These are phyloP conservation scores for Phascolomyces articulosus DNA, from an alignment of 371 early-diverging fungal genomes.

Conservation along the genomic window DNA sequence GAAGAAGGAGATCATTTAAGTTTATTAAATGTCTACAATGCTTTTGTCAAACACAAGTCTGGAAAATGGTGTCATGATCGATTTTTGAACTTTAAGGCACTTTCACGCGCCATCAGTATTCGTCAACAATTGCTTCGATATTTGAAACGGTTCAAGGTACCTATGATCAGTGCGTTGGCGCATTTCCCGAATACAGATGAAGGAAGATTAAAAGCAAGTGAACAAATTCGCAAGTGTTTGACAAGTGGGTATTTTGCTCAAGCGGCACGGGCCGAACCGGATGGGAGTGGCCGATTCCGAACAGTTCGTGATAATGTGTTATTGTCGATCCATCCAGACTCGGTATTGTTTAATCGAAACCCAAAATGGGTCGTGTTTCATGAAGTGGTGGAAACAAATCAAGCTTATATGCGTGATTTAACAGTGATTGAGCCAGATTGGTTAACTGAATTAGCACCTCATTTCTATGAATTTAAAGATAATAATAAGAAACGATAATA, in stretches of 20 bases:
- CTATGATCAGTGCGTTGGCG: constrained; percentile 43
- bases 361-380: constrained; percentile 83
- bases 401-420: constrained; percentile 75
- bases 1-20: constrained; percentile 87
- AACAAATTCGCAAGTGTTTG: constrained; percentile 70
- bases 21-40: constrained; percentile 79
- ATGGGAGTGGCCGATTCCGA: constrained; percentile 66
- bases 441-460: constrained; percentile 73
- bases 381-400: constrained; percentile 78
- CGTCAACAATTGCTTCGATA: constrained; percentile 74
- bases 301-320: constrained; percentile 65
- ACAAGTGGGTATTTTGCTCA: constrained; percentile 78
- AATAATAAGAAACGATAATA: background rate
- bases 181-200: constrained; percentile 29
- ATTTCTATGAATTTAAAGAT: constrained; percentile 53
- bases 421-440: constrained; percentile 73
- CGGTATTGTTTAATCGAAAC: constrained; percentile 73
- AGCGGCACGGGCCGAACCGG: constrained; percentile 66
- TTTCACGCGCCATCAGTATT: constrained; percentile 71
- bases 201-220: constrained; percentile 36
- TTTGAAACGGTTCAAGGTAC: constrained; percentile 57
- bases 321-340: constrained; percentile 74
- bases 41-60: constrained; percentile 68
- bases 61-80: constrained; percentile 79
- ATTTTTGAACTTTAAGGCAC: constrained; percentile 72